Percentiles rank a stretch among this genome's conserved stretches.
These are phyloP conservation scores for Bauhinia variegata DNA, from an alignment of 306 rosid species.

Conservation along the genomic window DNA sequence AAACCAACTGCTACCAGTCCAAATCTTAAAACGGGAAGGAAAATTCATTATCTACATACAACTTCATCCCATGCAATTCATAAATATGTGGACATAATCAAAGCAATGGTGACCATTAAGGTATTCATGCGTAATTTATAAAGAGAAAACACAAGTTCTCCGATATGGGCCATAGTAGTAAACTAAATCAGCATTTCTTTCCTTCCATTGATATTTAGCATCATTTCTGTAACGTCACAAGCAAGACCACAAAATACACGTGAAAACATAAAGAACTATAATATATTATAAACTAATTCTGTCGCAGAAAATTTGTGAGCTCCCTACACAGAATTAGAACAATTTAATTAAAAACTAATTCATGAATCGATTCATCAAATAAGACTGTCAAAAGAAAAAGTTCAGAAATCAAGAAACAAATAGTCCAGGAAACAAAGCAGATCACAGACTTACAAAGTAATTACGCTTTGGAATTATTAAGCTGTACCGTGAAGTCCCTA, in stretches of 20 bases:
- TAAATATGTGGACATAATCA: neutral
- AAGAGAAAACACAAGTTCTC: no score
- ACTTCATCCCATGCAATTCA: constrained; percentile 2
- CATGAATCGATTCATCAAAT: neutral
- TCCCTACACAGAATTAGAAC: neutral
- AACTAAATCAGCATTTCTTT: constrained; percentile 1
- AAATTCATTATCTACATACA: constrained; percentile 1
- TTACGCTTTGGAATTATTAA: constrained; percentile 11
- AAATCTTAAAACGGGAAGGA: constrained; percentile 7
- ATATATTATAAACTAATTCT: neutral
- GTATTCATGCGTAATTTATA: neutral
- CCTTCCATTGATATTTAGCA: neutral
- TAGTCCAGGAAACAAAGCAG: neutral
- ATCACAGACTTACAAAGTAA: neutral
- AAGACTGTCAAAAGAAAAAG: neutral
- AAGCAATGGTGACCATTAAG: neutral
- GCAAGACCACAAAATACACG: neutral
- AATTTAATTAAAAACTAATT: no score
- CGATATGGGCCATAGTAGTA: no score
- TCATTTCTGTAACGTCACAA: neutral
- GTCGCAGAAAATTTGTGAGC: neutral
- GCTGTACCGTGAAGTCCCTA: neutral
- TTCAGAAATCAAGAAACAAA: no score
- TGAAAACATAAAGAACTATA: neutral
- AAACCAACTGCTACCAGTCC: constrained; percentile 3